Conservation (phyloP, 2,329 filamentous ascomycete genomes). For the Endoconidiophora laricicola region DNA sequence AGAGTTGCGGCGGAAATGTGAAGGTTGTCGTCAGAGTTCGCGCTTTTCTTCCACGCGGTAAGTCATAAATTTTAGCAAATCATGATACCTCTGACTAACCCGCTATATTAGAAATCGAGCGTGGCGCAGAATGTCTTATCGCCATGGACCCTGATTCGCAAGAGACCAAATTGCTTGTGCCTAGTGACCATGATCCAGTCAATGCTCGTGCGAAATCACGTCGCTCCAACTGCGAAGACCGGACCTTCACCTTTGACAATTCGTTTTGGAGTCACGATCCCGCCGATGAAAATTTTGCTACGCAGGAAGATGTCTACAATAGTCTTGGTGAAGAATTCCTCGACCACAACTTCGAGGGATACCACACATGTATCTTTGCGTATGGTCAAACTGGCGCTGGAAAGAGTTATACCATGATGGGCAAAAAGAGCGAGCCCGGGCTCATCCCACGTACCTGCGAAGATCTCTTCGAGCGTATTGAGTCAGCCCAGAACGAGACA, state of each 20-base stretch:
- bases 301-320: constrained; percentile 87
- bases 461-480: constrained; percentile 87
- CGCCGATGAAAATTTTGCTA: constrained; percentile 68
- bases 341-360: constrained; percentile 98
- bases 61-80: constrained; percentile 13
- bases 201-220: constrained; percentile 47
- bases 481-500: constrained; percentile 56
- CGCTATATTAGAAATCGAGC: constrained; percentile 53
- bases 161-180: constrained; percentile 62
- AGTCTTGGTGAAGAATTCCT: constrained; percentile 89
- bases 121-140: constrained; percentile 69
- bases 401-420: constrained; percentile 99
- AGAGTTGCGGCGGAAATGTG: constrained; percentile 57
- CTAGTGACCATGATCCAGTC: constrained; percentile 35
- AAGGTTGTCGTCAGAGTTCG: constrained; percentile 67
- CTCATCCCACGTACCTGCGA: constrained; percentile 91
- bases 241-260: constrained; percentile 88
- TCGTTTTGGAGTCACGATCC: constrained; percentile 93
- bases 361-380: constrained; percentile 97
- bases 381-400: constrained; percentile 96
- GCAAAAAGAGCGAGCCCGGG: constrained; percentile 65
- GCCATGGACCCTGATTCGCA: constrained; percentile 81
- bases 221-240: constrained; percentile 61
- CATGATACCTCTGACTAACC: background rate
- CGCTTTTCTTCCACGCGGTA: constrained; percentile 65